Evolutionary conservation across 208 protist genomes (phyloP).

Genomic region (Leishmania gerbilli): DNA sequence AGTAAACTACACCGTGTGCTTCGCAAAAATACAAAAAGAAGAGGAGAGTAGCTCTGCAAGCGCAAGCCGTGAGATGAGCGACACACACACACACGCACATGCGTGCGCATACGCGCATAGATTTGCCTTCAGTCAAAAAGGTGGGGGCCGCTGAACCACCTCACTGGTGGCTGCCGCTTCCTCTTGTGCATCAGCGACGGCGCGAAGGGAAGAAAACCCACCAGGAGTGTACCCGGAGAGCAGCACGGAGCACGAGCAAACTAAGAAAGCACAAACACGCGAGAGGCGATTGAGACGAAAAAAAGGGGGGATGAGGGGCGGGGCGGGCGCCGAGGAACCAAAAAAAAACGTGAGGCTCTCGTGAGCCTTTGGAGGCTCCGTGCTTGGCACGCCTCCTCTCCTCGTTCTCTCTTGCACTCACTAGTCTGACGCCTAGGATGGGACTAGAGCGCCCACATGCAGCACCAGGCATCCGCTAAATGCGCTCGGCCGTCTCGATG

Average conservation of each 20-base stretch:
- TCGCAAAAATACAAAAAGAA: no score
- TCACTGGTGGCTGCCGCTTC: background rate
- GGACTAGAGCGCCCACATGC: background rate
- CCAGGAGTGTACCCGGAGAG: background rate
- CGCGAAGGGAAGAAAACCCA: background rate
- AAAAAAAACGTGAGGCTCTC: background rate
- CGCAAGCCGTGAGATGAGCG: background rate
- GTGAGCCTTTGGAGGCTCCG: background rate
- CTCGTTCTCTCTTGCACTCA: background rate
- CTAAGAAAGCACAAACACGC: slow-evolving; percentile 7
- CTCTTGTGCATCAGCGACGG: background rate
- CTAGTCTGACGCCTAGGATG: background rate
- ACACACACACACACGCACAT: slow-evolving; percentile 5
- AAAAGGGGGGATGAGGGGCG: background rate
- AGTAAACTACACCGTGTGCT: no score
- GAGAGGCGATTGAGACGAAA: background rate
- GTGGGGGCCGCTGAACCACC: background rate
- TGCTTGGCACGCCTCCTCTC: background rate
- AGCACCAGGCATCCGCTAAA: slow-evolving; percentile 38
- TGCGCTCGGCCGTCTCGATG: slow-evolving; percentile 85
- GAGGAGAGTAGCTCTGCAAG: no score
- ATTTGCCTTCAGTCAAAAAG: background rate
- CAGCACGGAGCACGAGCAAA: background rate
- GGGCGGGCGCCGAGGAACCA: background rate
- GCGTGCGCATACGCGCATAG: background rate